Evolutionary conservation across 2,329 filamentous ascomycete genomes (phyloP).

Genomic region (Keithomyces neogunnii): DNA sequence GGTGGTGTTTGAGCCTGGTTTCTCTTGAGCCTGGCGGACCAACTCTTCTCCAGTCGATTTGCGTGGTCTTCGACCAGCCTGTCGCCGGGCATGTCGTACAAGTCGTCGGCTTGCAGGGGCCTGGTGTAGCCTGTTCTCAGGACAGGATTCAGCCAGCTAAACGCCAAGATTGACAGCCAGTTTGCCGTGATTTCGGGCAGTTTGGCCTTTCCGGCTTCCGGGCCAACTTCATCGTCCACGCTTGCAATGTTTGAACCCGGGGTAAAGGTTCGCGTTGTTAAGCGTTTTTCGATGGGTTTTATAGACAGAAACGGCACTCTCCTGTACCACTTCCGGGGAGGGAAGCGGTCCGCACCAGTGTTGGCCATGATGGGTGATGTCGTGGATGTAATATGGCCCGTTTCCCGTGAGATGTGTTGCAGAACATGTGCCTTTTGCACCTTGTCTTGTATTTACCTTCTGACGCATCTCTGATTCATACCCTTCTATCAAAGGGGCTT

Average conservation of each 20-base stretch:
- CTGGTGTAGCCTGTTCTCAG: constrained; percentile 11
- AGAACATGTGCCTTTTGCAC: no score
- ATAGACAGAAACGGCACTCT: constrained; percentile 20
- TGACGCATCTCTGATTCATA: no score
- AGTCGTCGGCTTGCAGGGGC: constrained; percentile 15
- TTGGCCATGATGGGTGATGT: constrained; percentile 12
- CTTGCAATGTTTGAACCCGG: not conserved
- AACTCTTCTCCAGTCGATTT: constrained; percentile 13
- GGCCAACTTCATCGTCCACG: not conserved
- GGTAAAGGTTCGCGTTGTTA: not conserved
- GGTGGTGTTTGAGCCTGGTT: constrained; percentile 8
- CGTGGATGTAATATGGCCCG: not conserved
- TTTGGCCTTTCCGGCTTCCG: constrained; percentile 1
- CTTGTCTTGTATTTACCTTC: no score
- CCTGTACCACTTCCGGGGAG: constrained; percentile 22
- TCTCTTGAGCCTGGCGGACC: constrained; percentile 11
- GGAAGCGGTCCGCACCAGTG: constrained; percentile 16
- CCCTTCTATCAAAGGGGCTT: no score
- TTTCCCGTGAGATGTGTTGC: not conserved
- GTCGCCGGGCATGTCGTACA: constrained; percentile 6
- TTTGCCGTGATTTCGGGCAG: constrained; percentile 13
- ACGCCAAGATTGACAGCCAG: constrained; percentile 13
- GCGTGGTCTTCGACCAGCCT: constrained; percentile 12
- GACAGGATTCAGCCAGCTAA: constrained; percentile 14
- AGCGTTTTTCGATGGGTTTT: constrained; percentile 13